Evolutionary conservation across 257 asterid genomes (phyloP), one percentile per base, ranked within the genome.

Genomic region (Solanum pinnatisectum): DNA sequence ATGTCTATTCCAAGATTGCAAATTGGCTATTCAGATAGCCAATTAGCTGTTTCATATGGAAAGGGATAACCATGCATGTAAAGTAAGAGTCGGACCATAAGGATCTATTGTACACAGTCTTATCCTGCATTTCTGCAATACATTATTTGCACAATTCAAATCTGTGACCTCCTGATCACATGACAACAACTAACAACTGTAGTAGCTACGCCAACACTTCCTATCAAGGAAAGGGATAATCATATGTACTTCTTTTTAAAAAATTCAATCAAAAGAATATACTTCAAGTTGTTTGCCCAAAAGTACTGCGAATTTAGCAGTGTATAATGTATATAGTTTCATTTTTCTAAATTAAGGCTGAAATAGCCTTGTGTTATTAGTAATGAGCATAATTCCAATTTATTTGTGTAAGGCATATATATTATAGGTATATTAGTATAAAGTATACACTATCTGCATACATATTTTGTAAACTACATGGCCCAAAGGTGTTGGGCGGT

Each of bases 41-140:
- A 78, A 39, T 89, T 92, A 13, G 92, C 90, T 88, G 94, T 93
- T 86, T 83, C 88, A 30, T 44, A 52, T 72, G 96, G 98, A 87
- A 91, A 92, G 90, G 98, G 95, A 10, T 92, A 86, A 46, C 5
- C 37, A 70, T 68, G 25, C 6, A 5, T 8, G 67, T 22, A 20
- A 59, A 56, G 5, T 8, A 20, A 56, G 63, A 16, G 10, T 52
- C n/a, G 1, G 10, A 52, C 2, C 27, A 22, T 59, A 59, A 59
- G 68, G 4, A 4, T 65, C 2, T n/a, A n/a, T 11, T 65, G 71
- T 10, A 65, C 16, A 22, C 71, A n/a, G 3, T n/a, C 15, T 65
- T 65, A n/a, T 11, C 33, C 71, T 65, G 32, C 8, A 65, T n/a
- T 60, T 63, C 8, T n/a, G 3, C 15, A 65, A 65, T 0, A 65